Evolutionary conservation across 305 asterid species (phyloP), one percentile per base, ranked within the genome.

Genomic region (Fraxinus ornus): DNA sequence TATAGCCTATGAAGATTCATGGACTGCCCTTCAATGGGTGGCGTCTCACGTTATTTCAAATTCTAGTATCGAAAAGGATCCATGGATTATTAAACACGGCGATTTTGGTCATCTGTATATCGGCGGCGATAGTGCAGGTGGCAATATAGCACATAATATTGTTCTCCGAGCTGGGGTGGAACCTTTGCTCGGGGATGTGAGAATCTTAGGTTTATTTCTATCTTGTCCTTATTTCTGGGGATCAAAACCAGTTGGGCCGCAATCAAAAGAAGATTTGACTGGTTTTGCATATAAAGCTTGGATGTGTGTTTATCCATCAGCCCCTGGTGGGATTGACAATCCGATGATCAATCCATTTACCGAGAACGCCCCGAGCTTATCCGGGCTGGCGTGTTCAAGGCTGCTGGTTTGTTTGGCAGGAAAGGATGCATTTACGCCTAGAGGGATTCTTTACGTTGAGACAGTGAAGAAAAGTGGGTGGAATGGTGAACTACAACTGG

Each of bases 71-170:
- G 60, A 47, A 13, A 60, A 68, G 7, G 90, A 85, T 0, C 68
- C 78, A 1, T 89, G 91, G 92, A 78, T 89, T 33, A 24, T 83
- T 36, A 30, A 80, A 49, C 89, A 88, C 81, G 91, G 80, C 7
- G 86, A 85, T 66, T 71, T 90, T 7, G 22, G 13, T 6, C 81
- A 84, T 12, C 21, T 87, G 2, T 73, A 75, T 19, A 57, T 88
- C 15, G 83, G 85, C 4, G 88, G 91, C 7, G 91, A 88, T 17
- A 80, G 87, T 70, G 84, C 92, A 2, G 92, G 93, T 4, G 94
- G 86, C 0, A 91, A 91, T 44, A 92, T 92, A 15, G 93, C 86
- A 1, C 91, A 91, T 19, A 83, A 90, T 37, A 0, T 91, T 0
- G n/a, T n/a, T n/a, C n/a, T n/a, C n/a, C n/a, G n/a, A n/a, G n/a